Conservation (phyloP, 1,139 yeast genomes). For the Debaryomyces psychrophilus region DNA sequence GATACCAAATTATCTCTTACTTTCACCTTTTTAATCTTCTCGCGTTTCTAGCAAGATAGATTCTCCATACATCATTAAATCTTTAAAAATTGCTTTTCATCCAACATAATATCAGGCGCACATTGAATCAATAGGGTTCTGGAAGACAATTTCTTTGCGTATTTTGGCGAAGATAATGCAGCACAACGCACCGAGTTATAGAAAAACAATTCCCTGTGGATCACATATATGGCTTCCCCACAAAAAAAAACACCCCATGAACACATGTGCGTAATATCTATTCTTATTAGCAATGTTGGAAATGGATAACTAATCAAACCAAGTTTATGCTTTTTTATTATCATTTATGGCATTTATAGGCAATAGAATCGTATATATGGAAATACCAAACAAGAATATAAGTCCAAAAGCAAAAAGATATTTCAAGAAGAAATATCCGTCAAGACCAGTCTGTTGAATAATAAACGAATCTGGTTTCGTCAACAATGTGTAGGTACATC, state of each 20-base stretch:
- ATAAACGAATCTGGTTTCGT: slow-evolving; percentile 65
- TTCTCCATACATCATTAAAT: slow-evolving; percentile 72
- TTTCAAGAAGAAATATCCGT: slow-evolving; percentile 71
- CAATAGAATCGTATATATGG: slow-evolving; percentile 58
- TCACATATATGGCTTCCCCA: slow-evolving; percentile 66
- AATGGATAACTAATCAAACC: slow-evolving; percentile 78
- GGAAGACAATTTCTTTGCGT: slow-evolving; percentile 71
- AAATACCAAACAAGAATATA: slow-evolving; percentile 42
- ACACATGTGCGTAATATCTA: slow-evolving; percentile 84
- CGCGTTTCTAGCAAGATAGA: slow-evolving; percentile 75
- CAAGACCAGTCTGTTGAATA: slow-evolving; percentile 73
- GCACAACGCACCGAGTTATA: slow-evolving; percentile 82
- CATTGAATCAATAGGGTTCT: slow-evolving; percentile 80
- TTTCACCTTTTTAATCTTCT: slow-evolving; percentile 60
- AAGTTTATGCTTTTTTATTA: slow-evolving; percentile 43
- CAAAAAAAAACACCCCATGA: slow-evolving; percentile 80
- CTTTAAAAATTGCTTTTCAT: slow-evolving; percentile 61
- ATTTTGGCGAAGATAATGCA: slow-evolving; percentile 76
- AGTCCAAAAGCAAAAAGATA: slow-evolving; percentile 52
- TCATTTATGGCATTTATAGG: slow-evolving; percentile 71
- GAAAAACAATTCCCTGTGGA: slow-evolving; percentile 81
- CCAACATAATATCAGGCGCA: slow-evolving; percentile 70
- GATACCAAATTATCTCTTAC: slow-evolving; percentile 64
- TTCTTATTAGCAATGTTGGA: slow-evolving; percentile 61
- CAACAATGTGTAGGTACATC: slow-evolving; percentile 61